Evolutionary conservation across 441 rosid species (phyloP), one percentile per base, ranked within the genome.

Genomic region (Populus hybrid): DNA sequence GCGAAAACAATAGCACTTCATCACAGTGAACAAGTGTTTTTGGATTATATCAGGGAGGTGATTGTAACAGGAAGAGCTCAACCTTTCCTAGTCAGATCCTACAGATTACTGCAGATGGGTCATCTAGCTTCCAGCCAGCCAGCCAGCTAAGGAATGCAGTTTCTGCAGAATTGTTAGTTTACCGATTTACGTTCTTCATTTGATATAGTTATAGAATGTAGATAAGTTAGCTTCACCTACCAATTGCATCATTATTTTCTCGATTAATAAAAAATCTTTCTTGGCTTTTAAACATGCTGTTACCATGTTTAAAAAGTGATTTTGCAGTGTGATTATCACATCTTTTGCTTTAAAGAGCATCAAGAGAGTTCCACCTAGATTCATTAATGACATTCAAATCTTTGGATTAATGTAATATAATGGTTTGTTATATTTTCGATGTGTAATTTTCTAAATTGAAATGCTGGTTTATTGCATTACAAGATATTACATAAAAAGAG

Each of bases 1-100:
- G 81, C 26, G 86, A 88, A 42, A 87, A 91, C 86, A 77, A 81
- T 78, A 80, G 87, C 57, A 90, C 99, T 50, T 85, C 93, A 23
- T 67, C 81, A 18, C 50, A 18, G 42, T 81, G 78, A 86, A 46
- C 50, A 38, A 73, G 75, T 32, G 10, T 32, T 23, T 20, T 24
- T 20, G 5, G 23, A 36, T 74, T 65, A 0, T 30, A 46, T 26
- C 12, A 10, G 54, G 59, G 36, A 23, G 18, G 36, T 34, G 65
- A 40, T 66, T 78, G 59, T 54, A 35, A 26, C 67, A 20, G 69
- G 64, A 72, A 77, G 64, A 61, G 69, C 32, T 36, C 26, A 20
- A 57, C 21, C 28, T 28, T 66, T 20, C 36, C 69, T 11, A 28
- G 72, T 34, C 67, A 42, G 66, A 65, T 70, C 67, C 73, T 6